Base-by-base conservation (phyloP, 768 basidiomycete genomes). In the Erythrobasidium yunnanense region DNA sequence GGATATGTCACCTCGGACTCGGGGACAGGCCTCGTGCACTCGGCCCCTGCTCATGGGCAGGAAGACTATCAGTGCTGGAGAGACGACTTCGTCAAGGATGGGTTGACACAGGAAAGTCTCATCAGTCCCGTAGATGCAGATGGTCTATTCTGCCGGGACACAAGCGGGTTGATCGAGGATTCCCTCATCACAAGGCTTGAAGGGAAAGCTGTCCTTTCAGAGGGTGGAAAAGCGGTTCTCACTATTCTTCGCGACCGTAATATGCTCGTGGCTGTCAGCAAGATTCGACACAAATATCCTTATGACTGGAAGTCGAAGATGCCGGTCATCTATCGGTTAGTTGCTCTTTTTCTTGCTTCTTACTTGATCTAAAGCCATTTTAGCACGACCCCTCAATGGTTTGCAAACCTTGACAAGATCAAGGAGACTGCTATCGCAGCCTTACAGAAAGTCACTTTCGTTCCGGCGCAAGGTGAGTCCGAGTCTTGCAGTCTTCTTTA, bases 311-410 rank as follows among this genome's bases (percentile, higher is more conserved):
- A 88, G 76, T 93, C 93, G 3, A 84, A 90, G 69, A 79, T 89
- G 72, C 92, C 93, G 0, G 84, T 96, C 72, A 92, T 97, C 71
- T 82, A 90, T 68, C 85, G 86, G 88, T 91, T 73, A 68, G 85
- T 76, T 15, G 1, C 30, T 34, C 18, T 2, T 11, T 4, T 30
- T 27, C 47, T 49, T 25, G 32, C 13, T 20, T n/a, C 8, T 63
- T 33, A 52, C 23, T 47, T 6, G 1, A 15, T 25, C 38, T 11
- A 42, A 11, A n/a, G n/a, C 11, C n/a, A 42, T 11, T n/a, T 42
- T 69, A 89, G 89, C 17, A 88, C 91, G 0, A 96, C 92, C 1
- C 89, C 88, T 0, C 93, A 97, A 71, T 99, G 93, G 93, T 99
- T 99, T 73, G 90, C 92, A 2, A 88, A 93, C 73, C 77, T 97